Evolutionary conservation across 2,329 filamentous ascomycete genomes (phyloP), one percentile per base, ranked within the genome.

Genomic region (Aspergillus ustus): DNA sequence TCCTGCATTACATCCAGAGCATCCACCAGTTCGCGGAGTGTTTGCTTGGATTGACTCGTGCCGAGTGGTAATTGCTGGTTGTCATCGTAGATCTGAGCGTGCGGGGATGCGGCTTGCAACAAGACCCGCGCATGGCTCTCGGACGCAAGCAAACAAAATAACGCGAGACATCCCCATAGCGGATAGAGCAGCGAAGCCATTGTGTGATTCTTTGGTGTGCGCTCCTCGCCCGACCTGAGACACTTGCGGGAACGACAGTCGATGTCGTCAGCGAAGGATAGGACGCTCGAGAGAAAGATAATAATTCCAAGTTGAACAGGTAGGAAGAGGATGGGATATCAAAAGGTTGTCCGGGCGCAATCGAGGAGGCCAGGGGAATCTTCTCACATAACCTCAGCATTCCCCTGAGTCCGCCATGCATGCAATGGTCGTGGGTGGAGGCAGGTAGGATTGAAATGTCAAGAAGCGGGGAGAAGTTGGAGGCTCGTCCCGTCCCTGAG

Each of bases 1-100:
- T 86, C 82, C 74, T 97, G 93, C 83, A 97, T 87, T 6, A 89
- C 87, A 51, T 87, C 83, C 64, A 97, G 82, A 6, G 91, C 90
- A 52, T 84, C 76, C 51, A 91, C 79, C 20, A 89, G 80, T 63
- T 78, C 71, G 34, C 71, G 68, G 55, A 77, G 65, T 8, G 74
- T 79, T 43, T 61, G 51, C 19, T 48, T 63, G 8, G 59, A 66
- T 25, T 55, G 28, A 13, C 20, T 52, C 4, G 66, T 58, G 65
- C 66, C 25, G 56, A 65, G 58, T 56, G 62, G 54, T 52, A 59
- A 25, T 57, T 65, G 61, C 46, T 59, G 49, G 25, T 62, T 56
- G 45, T 58, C 44, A 28, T 63, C 57, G 54, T 57, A 40, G 45
- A 64, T 20, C 49, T 66, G 64, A 19, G 51, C 49, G 52, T 67